Conservation (phyloP, 805 yeast genomes). For the Pichia occidentalis region DNA sequence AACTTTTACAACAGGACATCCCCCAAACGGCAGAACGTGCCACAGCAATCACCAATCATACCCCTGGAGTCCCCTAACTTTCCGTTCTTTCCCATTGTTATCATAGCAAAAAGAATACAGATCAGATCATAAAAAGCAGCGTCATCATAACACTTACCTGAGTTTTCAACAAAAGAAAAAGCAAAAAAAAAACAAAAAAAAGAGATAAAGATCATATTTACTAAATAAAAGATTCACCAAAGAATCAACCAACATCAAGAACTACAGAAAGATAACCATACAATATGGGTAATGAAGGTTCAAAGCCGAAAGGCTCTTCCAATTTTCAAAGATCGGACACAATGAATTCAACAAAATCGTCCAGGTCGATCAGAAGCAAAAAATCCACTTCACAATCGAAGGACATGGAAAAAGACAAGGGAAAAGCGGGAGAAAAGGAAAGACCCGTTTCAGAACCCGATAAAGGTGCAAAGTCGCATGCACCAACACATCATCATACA, state of each 20-base stretch:
- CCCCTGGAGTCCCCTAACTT: no score
- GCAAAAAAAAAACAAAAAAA: no score
- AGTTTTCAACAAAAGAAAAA: no score
- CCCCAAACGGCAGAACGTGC: no score
- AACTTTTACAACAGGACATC: no score
- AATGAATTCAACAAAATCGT: conserved; percentile 25
- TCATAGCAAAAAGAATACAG: no score
- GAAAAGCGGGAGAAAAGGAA: conserved; percentile 21
- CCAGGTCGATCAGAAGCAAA: conserved; percentile 26
- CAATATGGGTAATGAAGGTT: conserved; percentile 48
- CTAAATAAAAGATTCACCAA: neutral
- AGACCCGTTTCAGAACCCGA: conserved; percentile 18
- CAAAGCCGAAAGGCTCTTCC: conserved; percentile 25
- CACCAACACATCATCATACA: neutral
- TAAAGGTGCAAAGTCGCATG: conserved; percentile 12
- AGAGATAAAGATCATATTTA: no score
- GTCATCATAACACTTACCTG: no score
- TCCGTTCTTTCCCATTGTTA: no score
- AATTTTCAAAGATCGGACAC: conserved; percentile 29
- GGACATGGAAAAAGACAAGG: conserved; percentile 19
- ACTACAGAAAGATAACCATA: conserved; percentile 91
- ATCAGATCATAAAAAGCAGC: no score
- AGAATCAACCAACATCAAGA: conserved; percentile 52
- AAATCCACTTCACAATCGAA: conserved; percentile 22
- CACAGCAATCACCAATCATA: no score